A percentile compares a stretch with the other conserved stretches of the same genome.
Conservation (phyloP, 176 grass and related monocot species). For the Avena sativa region DNA sequence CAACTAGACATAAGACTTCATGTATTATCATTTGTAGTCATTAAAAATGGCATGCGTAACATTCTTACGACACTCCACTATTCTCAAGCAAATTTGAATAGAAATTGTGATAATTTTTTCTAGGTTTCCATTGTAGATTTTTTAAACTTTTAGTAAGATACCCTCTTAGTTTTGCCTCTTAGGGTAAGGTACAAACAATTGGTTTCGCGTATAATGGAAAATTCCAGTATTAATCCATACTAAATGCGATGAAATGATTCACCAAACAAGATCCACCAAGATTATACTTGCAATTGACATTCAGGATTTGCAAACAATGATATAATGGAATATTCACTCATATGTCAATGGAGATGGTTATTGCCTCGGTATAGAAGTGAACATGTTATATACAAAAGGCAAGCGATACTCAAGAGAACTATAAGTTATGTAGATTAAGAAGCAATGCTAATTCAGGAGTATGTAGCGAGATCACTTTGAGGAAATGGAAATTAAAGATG, state of each 20-base stretch:
- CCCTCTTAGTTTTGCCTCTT: too few relatives aligned
- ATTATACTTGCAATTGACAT: slow-evolving; percentile 10
- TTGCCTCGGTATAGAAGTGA: not conserved
- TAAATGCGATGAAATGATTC: slow-evolving; percentile 20
- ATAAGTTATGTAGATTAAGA: too few relatives aligned
- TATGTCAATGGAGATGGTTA: not conserved
- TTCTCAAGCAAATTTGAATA: not conserved
- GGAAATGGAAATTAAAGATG: too few relatives aligned
- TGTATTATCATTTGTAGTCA: not conserved
- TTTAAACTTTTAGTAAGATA: too few relatives aligned
- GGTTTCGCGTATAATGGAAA: not conserved
- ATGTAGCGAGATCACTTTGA: too few relatives aligned
- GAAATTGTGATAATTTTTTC: not conserved
- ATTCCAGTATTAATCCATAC: not conserved
- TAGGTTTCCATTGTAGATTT: too few relatives aligned
- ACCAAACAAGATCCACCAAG: not conserved
- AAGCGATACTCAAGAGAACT: too few relatives aligned
- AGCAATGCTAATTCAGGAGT: too few relatives aligned
- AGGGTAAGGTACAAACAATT: not conserved
- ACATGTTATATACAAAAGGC: too few relatives aligned
- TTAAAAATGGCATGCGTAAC: not conserved
- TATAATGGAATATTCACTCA: too few relatives aligned
- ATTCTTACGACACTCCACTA: not conserved
- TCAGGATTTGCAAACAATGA: not conserved
- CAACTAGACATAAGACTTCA: not conserved